A percentile compares a stretch with the other conserved stretches of the same genome.
Conservation (phyloP, 148 eudicot genomes). For the Diospyros kaki region DNA sequence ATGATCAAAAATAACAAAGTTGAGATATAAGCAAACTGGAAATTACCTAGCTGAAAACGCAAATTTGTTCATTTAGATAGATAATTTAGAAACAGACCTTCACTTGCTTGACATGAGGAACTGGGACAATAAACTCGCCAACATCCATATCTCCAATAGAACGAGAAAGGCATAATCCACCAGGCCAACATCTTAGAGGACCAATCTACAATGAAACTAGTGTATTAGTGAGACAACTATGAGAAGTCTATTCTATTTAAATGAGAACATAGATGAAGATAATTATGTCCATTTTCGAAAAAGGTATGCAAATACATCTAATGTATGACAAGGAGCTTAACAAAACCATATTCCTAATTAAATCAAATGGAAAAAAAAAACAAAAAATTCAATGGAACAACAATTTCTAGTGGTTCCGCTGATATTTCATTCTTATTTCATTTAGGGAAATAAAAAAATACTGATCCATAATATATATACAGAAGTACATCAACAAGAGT, state of each 20-base stretch:
- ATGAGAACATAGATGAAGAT: background rate
- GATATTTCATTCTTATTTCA: too few species aligned
- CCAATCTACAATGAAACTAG: slow-evolving; percentile 59
- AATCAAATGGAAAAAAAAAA: background rate
- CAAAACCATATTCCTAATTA: background rate
- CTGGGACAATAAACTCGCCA: slow-evolving; percentile 94
- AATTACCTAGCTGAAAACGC: background rate
- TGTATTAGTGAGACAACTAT: slow-evolving; percentile 4
- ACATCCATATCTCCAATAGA: slow-evolving; percentile 98
- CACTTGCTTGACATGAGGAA: slow-evolving; percentile 95
- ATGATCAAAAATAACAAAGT: background rate
- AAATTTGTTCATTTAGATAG: background rate
- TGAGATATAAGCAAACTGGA: background rate
- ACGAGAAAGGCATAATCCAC: slow-evolving; percentile 95
- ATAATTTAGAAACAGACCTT: slow-evolving; percentile 49
- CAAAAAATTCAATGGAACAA: background rate
- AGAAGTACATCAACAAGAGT: background rate
- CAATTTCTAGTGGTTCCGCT: background rate
- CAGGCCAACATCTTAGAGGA: slow-evolving; percentile 99
- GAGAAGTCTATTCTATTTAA: background rate
- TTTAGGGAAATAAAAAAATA: too few species aligned
- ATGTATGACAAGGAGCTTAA: background rate
- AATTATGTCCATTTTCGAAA: background rate
- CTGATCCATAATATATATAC: background rate
- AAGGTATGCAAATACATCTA: background rate